Evolutionary conservation across 2,329 filamentous ascomycete genomes (phyloP), one percentile per base, ranked within the genome.

Genomic region (Curvularia sp.): DNA sequence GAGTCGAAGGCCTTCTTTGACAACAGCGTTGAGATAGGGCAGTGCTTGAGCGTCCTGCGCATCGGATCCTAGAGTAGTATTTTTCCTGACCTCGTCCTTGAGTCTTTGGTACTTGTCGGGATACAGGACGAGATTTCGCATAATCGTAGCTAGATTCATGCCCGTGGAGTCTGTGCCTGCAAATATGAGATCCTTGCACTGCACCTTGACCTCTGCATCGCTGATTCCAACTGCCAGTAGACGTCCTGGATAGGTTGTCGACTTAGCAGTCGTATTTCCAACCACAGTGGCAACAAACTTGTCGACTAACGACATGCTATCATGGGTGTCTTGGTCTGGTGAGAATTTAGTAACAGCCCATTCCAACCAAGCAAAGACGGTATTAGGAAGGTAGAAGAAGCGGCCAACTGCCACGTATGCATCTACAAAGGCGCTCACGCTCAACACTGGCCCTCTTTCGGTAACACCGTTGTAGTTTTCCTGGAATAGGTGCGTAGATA

Each of bases 401-500:
- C 82, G 75, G 0, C 83, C 83, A 6, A 85, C 80, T 4, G 80
- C 83, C 2, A 86, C 84, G 62, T 84, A 83, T 2, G 80, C 77
- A 66, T 86, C 81, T 12, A 87, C 83, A 65, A 86, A 86, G 0
- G 46, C 77, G 77, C n/a, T 82, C 76, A 55, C 78, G 78, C 59
- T 84, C 59, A 61, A 68, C 49, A 38, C 63, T 1, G 61, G 57
- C 3, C 65, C 65, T 18, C 54, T 60, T 64, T 83, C 82, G 1
- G 72, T 67, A 3, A 82, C 68, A 1, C 80, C 83, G 10, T 83
- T 80, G 67, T 86, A 88, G 10, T 78, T 77, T 51, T 79, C 74
- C 1, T 78, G 78, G 58, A 87, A 85, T 0, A 87, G 73, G 73
- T 86, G 85, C 4, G 78, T 79, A 3, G 81, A 82, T 0, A 86